These are phyloP conservation scores for Diutina siamensis DNA, from an alignment of 1,139 yeast genomes.

Conservation along the genomic window DNA sequence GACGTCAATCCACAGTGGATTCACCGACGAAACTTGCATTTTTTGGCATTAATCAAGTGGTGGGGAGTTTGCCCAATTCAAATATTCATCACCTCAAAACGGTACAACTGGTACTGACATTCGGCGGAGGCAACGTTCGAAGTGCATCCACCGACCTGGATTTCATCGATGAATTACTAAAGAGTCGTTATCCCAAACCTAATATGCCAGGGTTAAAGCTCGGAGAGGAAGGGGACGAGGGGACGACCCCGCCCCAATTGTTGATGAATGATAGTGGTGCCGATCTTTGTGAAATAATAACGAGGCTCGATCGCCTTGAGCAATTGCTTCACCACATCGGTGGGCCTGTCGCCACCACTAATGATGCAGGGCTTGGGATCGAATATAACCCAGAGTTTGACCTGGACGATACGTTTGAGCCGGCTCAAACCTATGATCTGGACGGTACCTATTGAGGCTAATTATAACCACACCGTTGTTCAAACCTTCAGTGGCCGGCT, in stretches of 20 bases:
- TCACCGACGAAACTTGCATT: not conserved
- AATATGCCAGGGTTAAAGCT: not conserved
- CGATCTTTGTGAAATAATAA: not conserved
- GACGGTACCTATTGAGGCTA: not conserved
- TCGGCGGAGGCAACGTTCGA: not conserved
- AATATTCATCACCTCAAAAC: not conserved
- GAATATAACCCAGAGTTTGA: not conserved
- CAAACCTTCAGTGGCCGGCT: not conserved
- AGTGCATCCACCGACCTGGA: conserved; percentile 4
- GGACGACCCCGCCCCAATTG: not conserved
- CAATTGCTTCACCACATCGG: not conserved
- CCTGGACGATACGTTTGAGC: conserved; percentile 2
- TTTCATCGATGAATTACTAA: conserved; percentile 1
- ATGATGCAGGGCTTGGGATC: not conserved
- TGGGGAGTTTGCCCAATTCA: not conserved
- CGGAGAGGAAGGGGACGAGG: not conserved
- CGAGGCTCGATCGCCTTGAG: not conserved
- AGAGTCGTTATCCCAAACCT: not conserved
- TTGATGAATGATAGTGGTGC: not conserved
- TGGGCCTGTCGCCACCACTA: not conserved
- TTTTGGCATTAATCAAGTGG: not conserved
- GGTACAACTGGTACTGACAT: not conserved
- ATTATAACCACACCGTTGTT: not conserved
- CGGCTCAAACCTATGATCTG: not conserved
- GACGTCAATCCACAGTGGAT: not conserved